A percentile compares a stretch with the other conserved stretches of the same genome.
These are phyloP conservation scores for Penicillium cosmopolitanum DNA, from an alignment of 495 filamentous ascomycete species.

Conservation along the genomic window DNA sequence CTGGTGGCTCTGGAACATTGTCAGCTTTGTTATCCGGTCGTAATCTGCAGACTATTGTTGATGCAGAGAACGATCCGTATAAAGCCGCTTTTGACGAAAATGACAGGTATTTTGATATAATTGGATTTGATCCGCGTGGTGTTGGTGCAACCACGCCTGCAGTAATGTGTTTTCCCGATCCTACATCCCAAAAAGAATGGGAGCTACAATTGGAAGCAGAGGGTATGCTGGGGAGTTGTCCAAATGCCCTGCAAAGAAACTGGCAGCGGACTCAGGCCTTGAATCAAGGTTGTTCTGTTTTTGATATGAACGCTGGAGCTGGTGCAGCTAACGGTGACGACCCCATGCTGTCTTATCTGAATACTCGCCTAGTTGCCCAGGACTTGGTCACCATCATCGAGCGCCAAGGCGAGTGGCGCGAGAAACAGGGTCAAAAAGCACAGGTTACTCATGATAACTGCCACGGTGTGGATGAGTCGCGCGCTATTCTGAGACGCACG, in stretches of 20 bases:
- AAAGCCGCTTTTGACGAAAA: background rate
- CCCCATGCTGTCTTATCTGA: constrained; percentile 50
- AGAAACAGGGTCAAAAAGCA: constrained; percentile 34
- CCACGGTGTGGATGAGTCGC: constrained; percentile 35
- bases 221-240: constrained; percentile 45
- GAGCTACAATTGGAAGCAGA: constrained; percentile 45
- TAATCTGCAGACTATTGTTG: constrained; percentile 47
- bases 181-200: constrained; percentile 41
- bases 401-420: constrained; percentile 50
- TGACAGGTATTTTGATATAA: constrained; percentile 56
- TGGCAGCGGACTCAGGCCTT: constrained; percentile 52
- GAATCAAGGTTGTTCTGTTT: constrained; percentile 39
- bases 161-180: constrained; percentile 52
- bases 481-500: constrained; percentile 30
- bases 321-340: constrained; percentile 26
- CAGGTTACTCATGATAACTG: constrained; percentile 32
- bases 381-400: constrained; percentile 59
- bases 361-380: constrained; percentile 49
- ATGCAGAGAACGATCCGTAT: constrained; percentile 37
- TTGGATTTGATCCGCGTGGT: constrained; percentile 61
- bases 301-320: constrained; percentile 33
- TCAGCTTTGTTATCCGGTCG: constrained; percentile 40
- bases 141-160: constrained; percentile 54
- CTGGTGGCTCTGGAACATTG: constrained; percentile 52
- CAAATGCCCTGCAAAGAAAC: constrained; percentile 44